Conservation (phyloP, 495 filamentous ascomycete species). For the Aspergillus hancockii region DNA sequence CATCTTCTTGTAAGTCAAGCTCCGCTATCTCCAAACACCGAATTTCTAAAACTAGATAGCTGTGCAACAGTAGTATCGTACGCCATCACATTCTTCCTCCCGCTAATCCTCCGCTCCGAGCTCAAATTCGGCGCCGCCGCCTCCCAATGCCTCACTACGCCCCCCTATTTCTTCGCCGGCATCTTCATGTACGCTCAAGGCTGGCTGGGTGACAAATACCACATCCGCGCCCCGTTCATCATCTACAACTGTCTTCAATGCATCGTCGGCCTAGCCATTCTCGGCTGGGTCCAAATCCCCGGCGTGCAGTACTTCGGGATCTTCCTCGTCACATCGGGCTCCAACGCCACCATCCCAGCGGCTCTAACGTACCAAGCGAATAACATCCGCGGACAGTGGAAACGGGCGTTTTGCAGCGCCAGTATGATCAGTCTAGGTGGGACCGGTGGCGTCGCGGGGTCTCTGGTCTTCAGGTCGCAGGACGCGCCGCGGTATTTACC, state of each 20-base stretch:
- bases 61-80: slow-evolving; percentile 29
- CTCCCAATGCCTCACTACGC: slow-evolving; percentile 57
- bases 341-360: slow-evolving; percentile 62
- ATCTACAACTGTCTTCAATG: slow-evolving; percentile 53
- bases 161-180: slow-evolving; percentile 55
- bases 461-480: slow-evolving; percentile 57
- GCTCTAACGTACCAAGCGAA: slow-evolving; percentile 65
- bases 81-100: slow-evolving; percentile 61
- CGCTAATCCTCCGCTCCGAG: slow-evolving; percentile 52
- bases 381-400: slow-evolving; percentile 69
- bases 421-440: slow-evolving; percentile 57
- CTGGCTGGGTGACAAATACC: slow-evolving; percentile 52
- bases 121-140: slow-evolving; percentile 45
- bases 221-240: slow-evolving; percentile 45
- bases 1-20: slow-evolving; percentile 30
- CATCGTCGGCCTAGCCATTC: slow-evolving; percentile 53
- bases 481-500: slow-evolving; percentile 59
- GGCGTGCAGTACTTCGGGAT: slow-evolving; percentile 63
- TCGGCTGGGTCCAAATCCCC: slow-evolving; percentile 49
- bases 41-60: background rate
- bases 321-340: slow-evolving; percentile 60
- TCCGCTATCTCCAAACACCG: background rate
- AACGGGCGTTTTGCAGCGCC: slow-evolving; percentile 59
- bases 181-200: slow-evolving; percentile 52
- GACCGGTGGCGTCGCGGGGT: slow-evolving; percentile 60